A percentile compares a stretch with the other conserved stretches of the same genome.
Evolutionary conservation across 202 grass and related monocot species (phyloP).

Genomic region (Zoysia matrella): DNA sequence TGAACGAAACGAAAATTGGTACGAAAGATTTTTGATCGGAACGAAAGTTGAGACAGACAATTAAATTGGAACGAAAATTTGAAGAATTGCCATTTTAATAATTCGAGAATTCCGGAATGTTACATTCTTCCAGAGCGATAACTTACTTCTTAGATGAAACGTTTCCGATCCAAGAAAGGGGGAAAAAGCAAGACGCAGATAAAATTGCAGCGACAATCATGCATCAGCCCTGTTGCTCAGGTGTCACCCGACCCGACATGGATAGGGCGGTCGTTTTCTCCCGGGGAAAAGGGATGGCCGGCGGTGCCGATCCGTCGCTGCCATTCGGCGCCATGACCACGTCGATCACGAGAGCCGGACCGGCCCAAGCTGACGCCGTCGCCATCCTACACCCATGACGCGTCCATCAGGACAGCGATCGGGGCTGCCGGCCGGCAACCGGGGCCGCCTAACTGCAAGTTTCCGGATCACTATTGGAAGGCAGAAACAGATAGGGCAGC

Average conservation of each 20-base stretch:
- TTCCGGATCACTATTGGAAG: background rate
- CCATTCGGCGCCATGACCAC: background rate
- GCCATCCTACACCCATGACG: background rate
- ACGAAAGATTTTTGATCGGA: no score
- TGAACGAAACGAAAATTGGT: no score
- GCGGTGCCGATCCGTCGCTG: background rate
- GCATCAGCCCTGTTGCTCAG: background rate
- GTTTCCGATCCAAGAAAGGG: background rate
- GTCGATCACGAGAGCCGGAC: background rate
- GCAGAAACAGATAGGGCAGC: background rate
- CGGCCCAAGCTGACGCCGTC: background rate
- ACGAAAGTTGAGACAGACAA: no score
- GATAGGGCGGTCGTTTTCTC: conserved; percentile 36
- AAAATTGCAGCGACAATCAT: background rate
- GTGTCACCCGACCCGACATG: conserved; percentile 5
- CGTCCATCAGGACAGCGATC: background rate
- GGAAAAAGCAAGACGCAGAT: background rate
- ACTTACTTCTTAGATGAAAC: background rate
- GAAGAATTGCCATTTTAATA: no score
- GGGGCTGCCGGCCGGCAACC: background rate
- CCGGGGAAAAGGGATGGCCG: background rate
- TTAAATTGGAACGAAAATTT: no score
- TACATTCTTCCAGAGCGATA: background rate
- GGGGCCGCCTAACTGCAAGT: background rate
- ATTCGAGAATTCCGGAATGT: no score